Percentiles rank a stretch among this genome's conserved stretches.
phyloP scores from a whole-genome alignment of 2,329 filamentous ascomycete species.

The Colletotrichum tamarilloi region DNA sequence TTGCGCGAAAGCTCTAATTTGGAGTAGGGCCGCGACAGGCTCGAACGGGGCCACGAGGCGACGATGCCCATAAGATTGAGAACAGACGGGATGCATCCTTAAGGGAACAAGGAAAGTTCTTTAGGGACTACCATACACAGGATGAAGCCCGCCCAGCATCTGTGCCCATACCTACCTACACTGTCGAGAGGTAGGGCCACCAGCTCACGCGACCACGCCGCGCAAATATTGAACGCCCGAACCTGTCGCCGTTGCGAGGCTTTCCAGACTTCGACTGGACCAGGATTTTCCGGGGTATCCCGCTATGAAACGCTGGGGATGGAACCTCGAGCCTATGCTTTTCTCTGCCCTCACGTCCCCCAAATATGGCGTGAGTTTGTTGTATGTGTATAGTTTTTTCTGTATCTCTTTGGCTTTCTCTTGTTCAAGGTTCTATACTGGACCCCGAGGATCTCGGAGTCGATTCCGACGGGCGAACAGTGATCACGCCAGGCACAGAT shows the following conservation, averaged over 20 bases:
- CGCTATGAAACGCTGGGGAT: conserved; percentile 3
- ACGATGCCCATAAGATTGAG: not conserved
- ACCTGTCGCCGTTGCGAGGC: not conserved
- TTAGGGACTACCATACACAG: not conserved
- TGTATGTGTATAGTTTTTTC: not conserved
- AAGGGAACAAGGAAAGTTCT: not conserved
- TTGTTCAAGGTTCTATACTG: conserved; percentile 1
- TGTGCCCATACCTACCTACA: not conserved
- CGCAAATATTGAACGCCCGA: not conserved
- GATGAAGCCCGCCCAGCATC: not conserved
- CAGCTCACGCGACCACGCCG: not conserved
- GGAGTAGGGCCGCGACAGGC: not conserved
- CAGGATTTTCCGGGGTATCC: conserved; percentile 6
- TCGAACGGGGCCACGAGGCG: not conserved
- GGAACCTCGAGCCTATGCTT: conserved; percentile 10
- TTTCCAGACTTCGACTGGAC: not conserved
- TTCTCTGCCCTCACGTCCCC: not conserved
- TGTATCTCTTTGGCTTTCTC: not conserved
- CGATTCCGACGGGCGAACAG: conserved; percentile 2
- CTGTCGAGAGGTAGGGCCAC: not conserved
- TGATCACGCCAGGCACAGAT: not conserved
- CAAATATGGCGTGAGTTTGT: not conserved
- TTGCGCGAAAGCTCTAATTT: not conserved
- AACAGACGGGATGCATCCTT: not conserved
- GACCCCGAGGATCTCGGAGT: not conserved